A percentile compares a stretch with the other conserved stretches of the same genome.
These are phyloP conservation scores for Daldinia decipiens DNA, from an alignment of 495 filamentous ascomycete genomes.

Conservation along the genomic window DNA sequence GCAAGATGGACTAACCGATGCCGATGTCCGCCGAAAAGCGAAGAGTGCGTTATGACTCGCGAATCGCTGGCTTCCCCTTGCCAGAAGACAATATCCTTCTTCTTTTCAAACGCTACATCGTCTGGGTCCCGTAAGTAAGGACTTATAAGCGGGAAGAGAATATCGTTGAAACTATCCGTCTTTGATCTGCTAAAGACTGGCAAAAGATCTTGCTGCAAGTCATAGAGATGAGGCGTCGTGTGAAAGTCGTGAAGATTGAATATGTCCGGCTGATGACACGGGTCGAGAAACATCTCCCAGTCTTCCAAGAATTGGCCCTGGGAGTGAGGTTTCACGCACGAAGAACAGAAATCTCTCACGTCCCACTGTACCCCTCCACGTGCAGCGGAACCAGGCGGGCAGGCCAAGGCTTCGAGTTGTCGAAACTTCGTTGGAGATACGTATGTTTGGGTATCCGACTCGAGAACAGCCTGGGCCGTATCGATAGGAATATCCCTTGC, in stretches of 20 bases:
- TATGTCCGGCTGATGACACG: conserved; percentile 85
- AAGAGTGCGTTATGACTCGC: conserved; percentile 49
- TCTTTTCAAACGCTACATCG: conserved; percentile 60
- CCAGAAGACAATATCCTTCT: conserved; percentile 69
- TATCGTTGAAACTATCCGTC: conserved; percentile 68
- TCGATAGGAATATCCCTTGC: conserved; percentile 13
- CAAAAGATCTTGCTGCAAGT: conserved; percentile 68
- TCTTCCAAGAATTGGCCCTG: conserved; percentile 71
- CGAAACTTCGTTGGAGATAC: conserved; percentile 61
- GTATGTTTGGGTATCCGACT: conserved; percentile 37
- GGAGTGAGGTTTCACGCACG: conserved; percentile 73
- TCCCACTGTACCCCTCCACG: conserved; percentile 64
- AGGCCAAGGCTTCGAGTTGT: conserved; percentile 61
- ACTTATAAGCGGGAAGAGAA: conserved; percentile 85
- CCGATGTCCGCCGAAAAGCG: conserved; percentile 56
- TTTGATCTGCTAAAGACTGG: conserved; percentile 82
- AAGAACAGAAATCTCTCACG: conserved; percentile 66
- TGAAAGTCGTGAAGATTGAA: conserved; percentile 77
- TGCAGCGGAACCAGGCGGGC: conserved; percentile 67
- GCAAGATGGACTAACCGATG: conserved; percentile 70
- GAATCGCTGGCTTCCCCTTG: conserved; percentile 59
- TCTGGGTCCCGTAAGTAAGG: conserved; percentile 68
- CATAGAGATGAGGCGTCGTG: conserved; percentile 69
- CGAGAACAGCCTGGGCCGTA: conserved; percentile 3
- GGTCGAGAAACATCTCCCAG: conserved; percentile 70